Evolutionary conservation across 345 rosid species (phyloP), one percentile per base, ranked within the genome.

Genomic region (Euphorbia lathyris): DNA sequence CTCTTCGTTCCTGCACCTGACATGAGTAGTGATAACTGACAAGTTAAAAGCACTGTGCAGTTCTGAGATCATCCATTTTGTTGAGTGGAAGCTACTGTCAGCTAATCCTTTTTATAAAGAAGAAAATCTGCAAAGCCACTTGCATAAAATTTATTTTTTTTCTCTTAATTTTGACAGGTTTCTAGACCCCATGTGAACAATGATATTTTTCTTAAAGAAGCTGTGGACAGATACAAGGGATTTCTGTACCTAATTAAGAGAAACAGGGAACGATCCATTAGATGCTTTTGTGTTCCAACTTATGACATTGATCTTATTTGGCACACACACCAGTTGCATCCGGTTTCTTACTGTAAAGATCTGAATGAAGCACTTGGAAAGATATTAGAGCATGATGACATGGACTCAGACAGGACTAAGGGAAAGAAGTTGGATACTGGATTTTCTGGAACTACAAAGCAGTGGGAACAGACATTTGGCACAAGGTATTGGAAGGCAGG

Each of bases 251-350:
- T 92, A 76, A 95, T 92, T 55, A 86, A 85, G 82, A 88, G 83
- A 79, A 95, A 90, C 85, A 48, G 61, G 76, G 89, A 92, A 82
- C 84, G 68, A 63, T 92, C 94, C 36, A 51, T 86, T 5, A 87
- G 62, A 13, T 77, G 83, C 58, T 92, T 95, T 67, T 84, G 91
- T 71, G 98, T 95, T 68, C 99, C 99, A 12, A 95, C 99, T 68
- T 95, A 95, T 71, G 99, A 95, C 81, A 73, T 95, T 68, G 98
- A 95, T 82, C 94, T 92, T 65, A 89, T 95, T 43, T 95, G 99
- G 99, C 99, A 95, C 70, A 87, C 98, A 34, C 99, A 95, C 75
- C 99, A 95, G 81, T 73, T 95, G 83, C 91, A 92, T 69, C 92
- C 97, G 9, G 79, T 78, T 64, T 78, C 88, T 63, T 95, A 95